Percentiles rank a stretch among this genome's conserved stretches.
These are phyloP conservation scores for Aspergillus caelatus DNA, from an alignment of 2,329 filamentous ascomycete genomes.

Conservation along the genomic window DNA sequence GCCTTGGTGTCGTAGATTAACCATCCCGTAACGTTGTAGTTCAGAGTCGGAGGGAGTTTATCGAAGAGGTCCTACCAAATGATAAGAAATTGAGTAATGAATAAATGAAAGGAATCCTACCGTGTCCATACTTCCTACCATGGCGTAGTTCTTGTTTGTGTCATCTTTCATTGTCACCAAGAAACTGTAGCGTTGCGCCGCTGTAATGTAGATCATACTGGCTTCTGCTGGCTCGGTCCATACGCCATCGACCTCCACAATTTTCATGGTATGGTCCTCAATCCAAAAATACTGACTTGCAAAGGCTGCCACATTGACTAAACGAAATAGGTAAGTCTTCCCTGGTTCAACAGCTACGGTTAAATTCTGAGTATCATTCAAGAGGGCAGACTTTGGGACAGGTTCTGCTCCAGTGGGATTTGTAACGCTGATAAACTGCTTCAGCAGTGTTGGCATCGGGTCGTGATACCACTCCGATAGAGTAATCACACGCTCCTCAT, in stretches of 20 bases:
- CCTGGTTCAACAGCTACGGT: conserved; percentile 63
- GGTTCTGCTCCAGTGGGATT: conserved; percentile 66
- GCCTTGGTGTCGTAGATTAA: conserved; percentile 64
- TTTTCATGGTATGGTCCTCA: conserved; percentile 61
- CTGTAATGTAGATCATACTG: conserved; percentile 66
- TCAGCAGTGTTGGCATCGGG: neutral
- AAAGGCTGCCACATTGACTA: conserved; percentile 77
- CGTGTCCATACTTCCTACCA: conserved; percentile 44
- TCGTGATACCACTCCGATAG: conserved; percentile 10
- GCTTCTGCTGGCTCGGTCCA: conserved; percentile 65
- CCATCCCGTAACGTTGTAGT: conserved; percentile 57
- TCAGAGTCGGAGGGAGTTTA: conserved; percentile 33
- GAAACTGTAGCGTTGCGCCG: conserved; percentile 65
- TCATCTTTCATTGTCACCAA: conserved; percentile 64
- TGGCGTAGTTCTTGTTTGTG: conserved; percentile 65
- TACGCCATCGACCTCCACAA: conserved; percentile 74
- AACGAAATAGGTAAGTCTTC: conserved; percentile 73
- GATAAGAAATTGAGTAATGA: conserved; percentile 26
- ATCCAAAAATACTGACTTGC: conserved; percentile 55
- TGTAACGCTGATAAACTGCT: conserved; percentile 33
- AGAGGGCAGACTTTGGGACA: conserved; percentile 65
- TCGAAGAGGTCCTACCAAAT: conserved; percentile 1
- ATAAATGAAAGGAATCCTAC: conserved; percentile 30
- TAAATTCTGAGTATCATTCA: conserved; percentile 68
- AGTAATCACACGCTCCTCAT: conserved; percentile 6